These are phyloP conservation scores for Ensete glaucum DNA, from an alignment of 176 grass and related monocot species.

Conservation along the genomic window DNA sequence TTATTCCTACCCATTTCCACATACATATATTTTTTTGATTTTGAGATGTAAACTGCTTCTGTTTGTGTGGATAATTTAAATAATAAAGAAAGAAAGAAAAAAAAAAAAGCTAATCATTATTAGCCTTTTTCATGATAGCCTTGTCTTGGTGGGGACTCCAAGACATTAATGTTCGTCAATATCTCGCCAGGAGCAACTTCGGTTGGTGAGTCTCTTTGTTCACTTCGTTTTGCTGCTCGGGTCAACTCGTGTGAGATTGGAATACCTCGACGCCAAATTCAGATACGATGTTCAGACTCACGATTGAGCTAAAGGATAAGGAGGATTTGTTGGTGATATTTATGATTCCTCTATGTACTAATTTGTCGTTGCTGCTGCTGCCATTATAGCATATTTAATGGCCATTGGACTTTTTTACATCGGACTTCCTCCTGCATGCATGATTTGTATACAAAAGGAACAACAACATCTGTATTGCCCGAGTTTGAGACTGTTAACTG, in stretches of 20 bases:
- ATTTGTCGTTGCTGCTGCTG: too few relatives aligned
- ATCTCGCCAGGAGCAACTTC: conserved; percentile 69
- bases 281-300: neutral
- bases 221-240: conserved; percentile 74
- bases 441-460: too few relatives aligned
- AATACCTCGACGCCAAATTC: conserved; percentile 64
- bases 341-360: too few relatives aligned
- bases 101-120: neutral
- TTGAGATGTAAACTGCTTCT: too few relatives aligned
- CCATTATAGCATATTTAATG: too few relatives aligned
- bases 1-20: neutral
- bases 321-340: too few relatives aligned
- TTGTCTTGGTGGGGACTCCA: conserved; percentile 91
- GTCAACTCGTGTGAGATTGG: conserved; percentile 93
- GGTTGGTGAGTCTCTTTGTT: conserved; percentile 61
- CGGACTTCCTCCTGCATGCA: too few relatives aligned
- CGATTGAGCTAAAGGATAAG: conserved; percentile 18
- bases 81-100: too few relatives aligned
- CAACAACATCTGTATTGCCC: too few relatives aligned
- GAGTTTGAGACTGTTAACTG: too few relatives aligned
- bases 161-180: conserved; percentile 97
- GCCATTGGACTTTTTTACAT: too few relatives aligned
- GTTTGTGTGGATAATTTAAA: neutral
- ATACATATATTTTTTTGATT: too few relatives aligned
- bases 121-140: conserved; percentile 37